Percentiles rank a stretch among this genome's conserved stretches.
Evolutionary conservation across 2,329 filamentous ascomycete genomes (phyloP).

Genomic region (Sarocladium strictum): DNA sequence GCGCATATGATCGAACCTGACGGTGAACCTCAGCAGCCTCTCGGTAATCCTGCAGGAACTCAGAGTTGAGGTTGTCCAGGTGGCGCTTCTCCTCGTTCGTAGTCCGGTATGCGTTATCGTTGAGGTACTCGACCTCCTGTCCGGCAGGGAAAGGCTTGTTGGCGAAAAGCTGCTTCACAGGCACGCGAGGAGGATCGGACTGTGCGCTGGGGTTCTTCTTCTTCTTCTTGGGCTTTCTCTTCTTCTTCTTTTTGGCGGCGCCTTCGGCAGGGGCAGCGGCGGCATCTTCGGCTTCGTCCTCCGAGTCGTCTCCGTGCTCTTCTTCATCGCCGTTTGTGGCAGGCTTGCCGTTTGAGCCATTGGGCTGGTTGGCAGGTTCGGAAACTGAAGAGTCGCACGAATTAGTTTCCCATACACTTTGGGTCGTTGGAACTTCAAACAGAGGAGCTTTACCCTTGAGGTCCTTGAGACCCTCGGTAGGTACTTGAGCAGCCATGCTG

Average conservation of each 20-base stretch:
- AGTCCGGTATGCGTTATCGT: conserved; percentile 72
- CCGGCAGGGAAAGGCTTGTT: conserved; percentile 68
- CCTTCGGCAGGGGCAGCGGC: conserved; percentile 25
- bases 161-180: conserved; percentile 66
- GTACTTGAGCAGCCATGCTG: conserved; percentile 37
- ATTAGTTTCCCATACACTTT: too few relatives aligned
- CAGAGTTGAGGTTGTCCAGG: conserved; percentile 73
- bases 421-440: too few relatives aligned
- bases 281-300: conserved; percentile 46
- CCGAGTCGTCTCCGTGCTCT: conserved; percentile 43
- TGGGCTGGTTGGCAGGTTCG: conserved; percentile 22
- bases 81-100: conserved; percentile 80
- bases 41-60: conserved; percentile 76
- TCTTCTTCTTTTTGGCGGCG: conserved; percentile 46
- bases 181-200: conserved; percentile 66
- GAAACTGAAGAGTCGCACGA: too few relatives aligned
- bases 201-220: conserved; percentile 72
- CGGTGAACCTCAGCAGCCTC: conserved; percentile 85
- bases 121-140: conserved; percentile 69
- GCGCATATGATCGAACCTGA: conserved; percentile 78
- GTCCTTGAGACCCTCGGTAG: conserved; percentile 37
- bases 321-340: conserved; percentile 32
- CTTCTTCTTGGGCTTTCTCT: conserved; percentile 82
- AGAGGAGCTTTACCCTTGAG: conserved; percentile 30
- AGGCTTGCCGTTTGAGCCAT: conserved; percentile 34